A percentile compares a stretch with the other conserved stretches of the same genome.
Conservation (phyloP, 2,329 filamentous ascomycete species). For the Byssochlamys sp. region DNA sequence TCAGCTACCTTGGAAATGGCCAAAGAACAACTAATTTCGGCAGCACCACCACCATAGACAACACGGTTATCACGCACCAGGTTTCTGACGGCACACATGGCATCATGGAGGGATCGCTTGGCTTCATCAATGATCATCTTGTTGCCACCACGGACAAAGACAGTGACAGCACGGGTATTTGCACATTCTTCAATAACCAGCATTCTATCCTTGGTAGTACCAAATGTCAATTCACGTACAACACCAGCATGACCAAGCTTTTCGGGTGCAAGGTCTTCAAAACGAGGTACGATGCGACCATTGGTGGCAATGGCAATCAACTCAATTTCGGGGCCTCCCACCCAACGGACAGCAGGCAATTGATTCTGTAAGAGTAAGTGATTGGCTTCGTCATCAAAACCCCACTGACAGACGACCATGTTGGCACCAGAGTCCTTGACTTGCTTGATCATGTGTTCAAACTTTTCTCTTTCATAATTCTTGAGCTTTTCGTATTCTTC, state of each 20-base stretch:
- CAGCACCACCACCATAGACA: constrained; percentile 91
- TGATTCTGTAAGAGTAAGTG: constrained; percentile 92
- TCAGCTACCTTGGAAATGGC: constrained; percentile 91
- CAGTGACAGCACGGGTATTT: constrained; percentile 89
- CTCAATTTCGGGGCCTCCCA: constrained; percentile 95
- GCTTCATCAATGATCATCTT: constrained; percentile 99
- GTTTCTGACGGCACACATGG: constrained; percentile 93
- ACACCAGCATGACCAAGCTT: constrained; percentile 86
- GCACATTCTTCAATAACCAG: constrained; percentile 98
- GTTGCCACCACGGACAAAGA: constrained; percentile 95
- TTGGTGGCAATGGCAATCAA: constrained; percentile 97
- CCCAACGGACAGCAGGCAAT: constrained; percentile 92
- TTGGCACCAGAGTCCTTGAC: constrained; percentile 97
- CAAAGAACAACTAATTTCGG: constrained; percentile 91
- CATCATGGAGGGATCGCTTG: constrained; percentile 92
- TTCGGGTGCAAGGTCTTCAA: constrained; percentile 82
- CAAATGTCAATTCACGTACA: constrained; percentile 90
- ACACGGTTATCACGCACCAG: constrained; percentile 91
- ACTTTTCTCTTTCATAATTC: constrained; percentile 89
- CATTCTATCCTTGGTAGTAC: constrained; percentile 98
- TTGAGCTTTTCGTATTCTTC: constrained; percentile 98
- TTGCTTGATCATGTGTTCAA: constrained; percentile 95
- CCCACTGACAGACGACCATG: constrained; percentile 97
- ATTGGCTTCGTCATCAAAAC: constrained; percentile 98
- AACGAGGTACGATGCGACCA: constrained; percentile 90